phyloP scores from a whole-genome alignment of 2,329 filamentous ascomycete species.

The Xylaria digitata region DNA sequence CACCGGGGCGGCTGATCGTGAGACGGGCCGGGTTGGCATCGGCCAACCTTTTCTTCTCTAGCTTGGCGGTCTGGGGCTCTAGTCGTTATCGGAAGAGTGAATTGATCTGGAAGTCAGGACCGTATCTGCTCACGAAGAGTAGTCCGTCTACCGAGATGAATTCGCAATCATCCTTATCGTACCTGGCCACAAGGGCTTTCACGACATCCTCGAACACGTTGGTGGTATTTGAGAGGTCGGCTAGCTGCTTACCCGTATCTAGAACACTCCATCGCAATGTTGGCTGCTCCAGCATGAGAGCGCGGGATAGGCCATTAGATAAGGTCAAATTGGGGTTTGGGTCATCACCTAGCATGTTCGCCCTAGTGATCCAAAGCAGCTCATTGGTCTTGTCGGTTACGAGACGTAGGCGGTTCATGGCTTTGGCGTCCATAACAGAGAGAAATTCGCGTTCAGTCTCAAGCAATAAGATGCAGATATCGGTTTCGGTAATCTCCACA shows the following conservation, averaged over 20 bases:
- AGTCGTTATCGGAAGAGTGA: slow-evolving; percentile 29
- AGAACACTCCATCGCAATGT: slow-evolving; percentile 25
- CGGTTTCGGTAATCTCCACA: no score
- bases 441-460: no score
- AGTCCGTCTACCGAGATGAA: slow-evolving; percentile 22
- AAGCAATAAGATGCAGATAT: no score
- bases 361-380: slow-evolving; percentile 36
- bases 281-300: slow-evolving; percentile 41
- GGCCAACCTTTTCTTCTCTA: no score
- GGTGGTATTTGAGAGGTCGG: no score
- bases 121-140: slow-evolving; percentile 39
- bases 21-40: slow-evolving; percentile 31
- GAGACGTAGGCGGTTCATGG: no score
- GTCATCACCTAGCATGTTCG: slow-evolving; percentile 13
- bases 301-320: slow-evolving; percentile 34
- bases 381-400: no score
- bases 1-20: slow-evolving; percentile 18
- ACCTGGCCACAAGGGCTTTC: no score
- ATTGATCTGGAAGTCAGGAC: slow-evolving; percentile 37
- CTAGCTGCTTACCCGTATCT: no score
- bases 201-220: no score
- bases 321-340: slow-evolving; percentile 35
- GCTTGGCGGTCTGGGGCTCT: no score
- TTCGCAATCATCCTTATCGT: slow-evolving; percentile 21
- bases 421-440: no score